phyloP scores from a whole-genome alignment of 805 yeast species.

The Candida nitratophila region DNA sequence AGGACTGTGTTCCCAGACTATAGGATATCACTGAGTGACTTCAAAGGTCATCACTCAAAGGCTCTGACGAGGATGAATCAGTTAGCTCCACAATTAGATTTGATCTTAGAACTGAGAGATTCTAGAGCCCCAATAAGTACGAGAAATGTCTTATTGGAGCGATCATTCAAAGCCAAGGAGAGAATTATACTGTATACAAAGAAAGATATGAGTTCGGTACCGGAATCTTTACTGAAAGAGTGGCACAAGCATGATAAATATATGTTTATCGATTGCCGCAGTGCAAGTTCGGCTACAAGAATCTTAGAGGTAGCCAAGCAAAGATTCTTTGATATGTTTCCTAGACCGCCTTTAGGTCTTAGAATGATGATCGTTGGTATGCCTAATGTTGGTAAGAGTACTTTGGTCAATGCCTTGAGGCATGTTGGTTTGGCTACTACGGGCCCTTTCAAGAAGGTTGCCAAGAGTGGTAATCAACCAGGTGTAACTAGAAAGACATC shows the following conservation, averaged over 20 bases:
- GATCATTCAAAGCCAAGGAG: conserved; percentile 46
- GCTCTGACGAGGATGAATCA: conserved; percentile 64
- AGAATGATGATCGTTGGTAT: conserved; percentile 77
- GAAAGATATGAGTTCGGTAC: conserved; percentile 51
- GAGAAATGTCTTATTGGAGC: conserved; percentile 71
- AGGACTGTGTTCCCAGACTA: conserved; percentile 68
- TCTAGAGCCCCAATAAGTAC: conserved; percentile 85
- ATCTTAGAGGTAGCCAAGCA: conserved; percentile 45
- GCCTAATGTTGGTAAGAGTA: conserved; percentile 98
- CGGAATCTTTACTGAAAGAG: conserved; percentile 27
- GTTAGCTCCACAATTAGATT: conserved; percentile 72
- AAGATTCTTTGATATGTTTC: conserved; percentile 38
- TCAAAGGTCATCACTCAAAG: conserved; percentile 85
- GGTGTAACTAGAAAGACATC: conserved; percentile 83
- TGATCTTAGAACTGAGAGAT: conserved; percentile 81
- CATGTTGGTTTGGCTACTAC: conserved; percentile 18
- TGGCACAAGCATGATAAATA: conserved; percentile 43
- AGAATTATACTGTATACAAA: conserved; percentile 73
- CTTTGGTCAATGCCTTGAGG: conserved; percentile 71
- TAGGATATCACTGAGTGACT: conserved; percentile 63
- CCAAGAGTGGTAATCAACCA: conserved; percentile 78
- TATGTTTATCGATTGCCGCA: conserved; percentile 54
- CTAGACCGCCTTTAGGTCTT: conserved; percentile 81
- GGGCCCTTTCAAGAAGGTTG: conserved; percentile 51
- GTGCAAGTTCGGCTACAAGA: conserved; percentile 38